These are phyloP conservation scores for Dorcoceras hygrometricum DNA, from an alignment of 257 asterid genomes.

Conservation along the genomic window DNA sequence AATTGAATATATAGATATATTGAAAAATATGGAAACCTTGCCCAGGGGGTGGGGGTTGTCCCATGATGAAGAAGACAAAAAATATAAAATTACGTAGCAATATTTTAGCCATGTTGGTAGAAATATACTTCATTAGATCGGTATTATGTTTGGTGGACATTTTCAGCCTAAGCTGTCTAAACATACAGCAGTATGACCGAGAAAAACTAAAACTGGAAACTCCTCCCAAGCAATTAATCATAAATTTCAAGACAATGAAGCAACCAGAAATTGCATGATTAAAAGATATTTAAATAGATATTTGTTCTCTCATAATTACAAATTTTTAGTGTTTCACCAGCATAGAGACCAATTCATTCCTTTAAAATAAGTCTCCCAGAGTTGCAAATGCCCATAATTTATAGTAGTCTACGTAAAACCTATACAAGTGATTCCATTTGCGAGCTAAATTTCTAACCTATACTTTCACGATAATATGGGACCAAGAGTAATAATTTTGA, in stretches of 20 bases:
- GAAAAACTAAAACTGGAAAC: constrained; percentile 4
- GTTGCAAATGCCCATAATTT: background rate
- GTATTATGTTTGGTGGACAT: background rate
- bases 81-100: constrained; percentile 5
- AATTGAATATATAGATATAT: constrained; percentile 8
- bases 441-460: no score
- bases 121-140: background rate
- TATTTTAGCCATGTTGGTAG: background rate
- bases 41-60: background rate
- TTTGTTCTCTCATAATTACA: background rate
- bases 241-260: constrained; percentile 3
- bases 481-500: background rate
- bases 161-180: background rate
- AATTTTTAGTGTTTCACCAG: background rate
- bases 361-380: background rate
- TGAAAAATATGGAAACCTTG: background rate
- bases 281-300: background rate
- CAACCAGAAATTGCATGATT: background rate
- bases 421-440: background rate
- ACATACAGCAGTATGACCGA: background rate
- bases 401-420: background rate
- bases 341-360: background rate
- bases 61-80: constrained; percentile 14
- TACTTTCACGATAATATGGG: background rate
- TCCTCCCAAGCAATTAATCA: background rate